Evolutionary conservation across 177 flowering plant species (phyloP), one percentile per base, ranked within the genome.

Genomic region (Tripterygium wilfordii): DNA sequence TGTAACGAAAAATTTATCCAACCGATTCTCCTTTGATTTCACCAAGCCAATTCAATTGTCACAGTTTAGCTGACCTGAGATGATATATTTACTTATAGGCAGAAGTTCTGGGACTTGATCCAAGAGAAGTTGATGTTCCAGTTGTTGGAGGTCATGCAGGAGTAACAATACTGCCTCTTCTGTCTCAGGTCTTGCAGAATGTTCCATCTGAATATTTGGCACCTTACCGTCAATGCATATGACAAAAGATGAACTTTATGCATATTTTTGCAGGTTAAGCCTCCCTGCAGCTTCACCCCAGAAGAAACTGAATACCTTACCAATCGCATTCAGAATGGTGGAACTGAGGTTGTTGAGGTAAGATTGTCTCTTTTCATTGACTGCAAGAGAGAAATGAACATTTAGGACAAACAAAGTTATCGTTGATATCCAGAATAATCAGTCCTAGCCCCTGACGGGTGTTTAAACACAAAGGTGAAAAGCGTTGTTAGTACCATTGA

Each of bases 291-390:
- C 37, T 84, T 87, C 62, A 82, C 86, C 25, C 58, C 70, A 24
- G 73, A 84, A 60, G 96, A 89, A 65, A 68, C 54, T 10, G 68
- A 71, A 17, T 73, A 74, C 69, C 75, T 89, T 27, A 89, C 97
- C 9, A 56, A 77, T 24, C 83, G 96, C 16, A 87, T 84, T 51
- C 97, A 89, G 60, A 80, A 89, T 71, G 97, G 94, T 18, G 96
- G 97, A 57, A 89, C 94, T 25, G 94, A 87, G 70, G 96, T 89
- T 48, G 96, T 89, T 42, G 89, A 88, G 92, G 96, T 81, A 68
- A 61, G 38, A 32, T 32, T 4, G 36, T 3, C 2, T 32, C 13
- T 32, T 32, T n/a, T n/a, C n/a, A n/a, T n/a, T n/a, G n/a, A n/a
- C n/a, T n/a, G n/a, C n/a, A n/a, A n/a, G n/a, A n/a, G n/a, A n/a